Evolutionary conservation across 2,329 filamentous ascomycete species (phyloP).

Genomic region (Fusarium sarcochroum): DNA sequence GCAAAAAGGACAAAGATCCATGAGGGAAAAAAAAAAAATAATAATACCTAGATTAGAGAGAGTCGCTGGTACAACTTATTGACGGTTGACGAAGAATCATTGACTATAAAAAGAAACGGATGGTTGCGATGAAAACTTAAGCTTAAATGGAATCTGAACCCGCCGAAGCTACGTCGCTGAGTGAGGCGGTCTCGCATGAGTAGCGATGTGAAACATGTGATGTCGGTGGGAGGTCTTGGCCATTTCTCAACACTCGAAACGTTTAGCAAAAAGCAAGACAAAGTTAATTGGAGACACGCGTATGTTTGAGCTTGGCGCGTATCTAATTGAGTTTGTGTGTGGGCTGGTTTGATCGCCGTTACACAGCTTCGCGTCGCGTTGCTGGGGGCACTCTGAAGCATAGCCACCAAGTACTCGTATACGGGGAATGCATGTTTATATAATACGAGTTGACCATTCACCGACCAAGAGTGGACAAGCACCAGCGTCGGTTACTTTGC

Average conservation of each 20-base stretch:
- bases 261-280: conserved; percentile 21
- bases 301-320: conserved; percentile 22
- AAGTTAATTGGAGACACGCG: conserved; percentile 17
- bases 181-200: too few species aligned
- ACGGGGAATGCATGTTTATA: background rate
- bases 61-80: too few species aligned
- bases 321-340: conserved; percentile 7
- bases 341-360: background rate
- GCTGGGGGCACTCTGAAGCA: background rate
- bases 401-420: background rate
- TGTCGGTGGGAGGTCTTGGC: conserved; percentile 4
- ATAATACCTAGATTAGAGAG: too few species aligned
- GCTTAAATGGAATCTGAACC: too few species aligned
- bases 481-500: too few species aligned
- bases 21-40: too few species aligned
- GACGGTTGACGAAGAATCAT: too few species aligned
- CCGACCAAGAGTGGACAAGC: background rate
- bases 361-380: background rate
- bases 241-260: conserved; percentile 23
- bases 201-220: conserved; percentile 23
- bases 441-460: background rate
- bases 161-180: too few species aligned
- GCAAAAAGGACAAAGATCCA: too few species aligned
- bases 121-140: too few species aligned
- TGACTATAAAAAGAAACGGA: too few species aligned